These are phyloP conservation scores for Fomitopsis pulvina DNA, from an alignment of 768 basidiomycete species.

Conservation along the genomic window DNA sequence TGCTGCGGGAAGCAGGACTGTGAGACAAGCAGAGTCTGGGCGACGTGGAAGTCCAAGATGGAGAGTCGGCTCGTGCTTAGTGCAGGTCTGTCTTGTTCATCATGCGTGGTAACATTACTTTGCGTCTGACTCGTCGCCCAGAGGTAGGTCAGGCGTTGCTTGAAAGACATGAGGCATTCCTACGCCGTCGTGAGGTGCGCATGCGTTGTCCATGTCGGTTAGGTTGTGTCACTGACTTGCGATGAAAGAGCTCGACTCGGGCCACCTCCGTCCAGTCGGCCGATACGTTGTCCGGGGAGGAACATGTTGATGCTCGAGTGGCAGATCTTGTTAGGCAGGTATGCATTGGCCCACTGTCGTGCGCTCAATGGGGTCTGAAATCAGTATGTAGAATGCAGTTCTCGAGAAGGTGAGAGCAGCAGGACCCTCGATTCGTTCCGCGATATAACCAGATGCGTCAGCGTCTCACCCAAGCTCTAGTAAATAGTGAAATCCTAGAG, in stretches of 20 bases:
- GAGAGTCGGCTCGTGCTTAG: slow-evolving; percentile 77
- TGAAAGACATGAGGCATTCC: slow-evolving; percentile 81
- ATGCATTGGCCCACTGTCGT: neutral
- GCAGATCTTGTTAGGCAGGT: slow-evolving; percentile 22
- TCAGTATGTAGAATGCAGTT: slow-evolving; percentile 18
- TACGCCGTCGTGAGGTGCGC: slow-evolving; percentile 62
- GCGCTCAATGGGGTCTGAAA: neutral
- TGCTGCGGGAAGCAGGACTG: slow-evolving; percentile 65
- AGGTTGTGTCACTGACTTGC: too few relatives aligned
- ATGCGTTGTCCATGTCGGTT: neutral
- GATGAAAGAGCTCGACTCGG: neutral
- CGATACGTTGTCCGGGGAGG: slow-evolving; percentile 6
- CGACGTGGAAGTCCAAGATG: slow-evolving; percentile 57
- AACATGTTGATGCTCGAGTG: slow-evolving; percentile 21
- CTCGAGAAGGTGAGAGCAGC: slow-evolving; percentile 39
- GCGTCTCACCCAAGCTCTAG: slow-evolving; percentile 72
- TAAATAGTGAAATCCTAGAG: slow-evolving; percentile 80
- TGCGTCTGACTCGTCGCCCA: slow-evolving; percentile 20
- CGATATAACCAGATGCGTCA: slow-evolving; percentile 22
- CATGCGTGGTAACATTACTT: neutral
- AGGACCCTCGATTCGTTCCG: slow-evolving; percentile 30
- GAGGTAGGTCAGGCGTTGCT: slow-evolving; percentile 89
- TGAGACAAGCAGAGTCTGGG: slow-evolving; percentile 58
- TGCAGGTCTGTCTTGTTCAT: slow-evolving; percentile 55
- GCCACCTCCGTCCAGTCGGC: neutral